phyloP scores from a whole-genome alignment of 371 early-diverging fungal species.

The Syncephalastrum contaminatum region DNA sequence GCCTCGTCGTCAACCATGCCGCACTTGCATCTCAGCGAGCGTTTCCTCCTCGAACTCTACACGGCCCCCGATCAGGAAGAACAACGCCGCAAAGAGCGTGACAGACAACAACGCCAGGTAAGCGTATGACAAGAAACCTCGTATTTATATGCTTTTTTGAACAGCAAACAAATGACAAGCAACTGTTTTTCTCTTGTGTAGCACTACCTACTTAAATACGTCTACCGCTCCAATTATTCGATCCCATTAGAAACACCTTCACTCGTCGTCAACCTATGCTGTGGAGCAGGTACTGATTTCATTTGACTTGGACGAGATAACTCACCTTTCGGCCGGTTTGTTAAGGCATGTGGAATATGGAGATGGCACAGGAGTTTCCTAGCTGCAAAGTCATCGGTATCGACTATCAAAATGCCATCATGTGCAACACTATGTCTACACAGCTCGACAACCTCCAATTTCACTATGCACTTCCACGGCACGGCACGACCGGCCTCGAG shows the following conservation, averaged over 20 bases:
- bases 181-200: constrained; percentile 10
- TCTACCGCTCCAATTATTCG: constrained; percentile 23
- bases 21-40: constrained; percentile 6
- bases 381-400: constrained; percentile 26
- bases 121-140: background rate
- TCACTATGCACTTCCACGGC: constrained; percentile 5
- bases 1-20: background rate
- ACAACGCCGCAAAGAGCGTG: constrained; percentile 15
- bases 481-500: constrained; percentile 20
- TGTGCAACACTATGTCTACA: too few species aligned
- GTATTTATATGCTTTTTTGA: too few species aligned
- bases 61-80: constrained; percentile 7
- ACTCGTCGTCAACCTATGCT: constrained; percentile 34
- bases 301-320: background rate
- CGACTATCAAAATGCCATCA: constrained; percentile 14
- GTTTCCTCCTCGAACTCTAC: constrained; percentile 9
- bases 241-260: constrained; percentile 23
- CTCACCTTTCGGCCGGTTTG: background rate
- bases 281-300: constrained; percentile 30
- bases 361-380: constrained; percentile 38
- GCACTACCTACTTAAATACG: constrained; percentile 43
- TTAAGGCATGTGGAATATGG: constrained; percentile 36
- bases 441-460: constrained; percentile 19
- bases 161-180: background rate
- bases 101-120: constrained; percentile 34